Evolutionary conservation across 441 rosid species (phyloP).

Genomic region (Kokia cookei): DNA sequence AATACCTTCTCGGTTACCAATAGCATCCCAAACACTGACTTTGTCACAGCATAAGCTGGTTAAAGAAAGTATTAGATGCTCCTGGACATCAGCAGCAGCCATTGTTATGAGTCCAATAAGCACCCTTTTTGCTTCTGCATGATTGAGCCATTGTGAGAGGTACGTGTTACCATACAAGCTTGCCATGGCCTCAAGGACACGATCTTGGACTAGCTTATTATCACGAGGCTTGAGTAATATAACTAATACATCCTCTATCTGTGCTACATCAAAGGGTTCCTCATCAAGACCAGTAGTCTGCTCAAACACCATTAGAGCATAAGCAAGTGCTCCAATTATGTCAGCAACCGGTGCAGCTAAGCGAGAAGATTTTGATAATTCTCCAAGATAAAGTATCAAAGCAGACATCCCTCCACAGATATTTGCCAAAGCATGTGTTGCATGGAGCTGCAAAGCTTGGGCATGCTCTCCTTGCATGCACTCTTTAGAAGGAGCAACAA

Average conservation of each 20-base stretch:
- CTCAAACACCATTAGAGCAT: slow-evolving; percentile 70
- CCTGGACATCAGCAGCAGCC: slow-evolving; percentile 55
- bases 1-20: slow-evolving; percentile 79
- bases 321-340: slow-evolving; percentile 79
- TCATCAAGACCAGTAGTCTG: slow-evolving; percentile 28
- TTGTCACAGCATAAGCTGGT: slow-evolving; percentile 48
- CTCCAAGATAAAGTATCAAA: slow-evolving; percentile 63
- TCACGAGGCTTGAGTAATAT: slow-evolving; percentile 65
- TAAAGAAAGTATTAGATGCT: slow-evolving; percentile 52
- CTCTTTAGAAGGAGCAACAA: slow-evolving; percentile 84
- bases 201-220: slow-evolving; percentile 66
- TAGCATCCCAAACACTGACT: slow-evolving; percentile 72
- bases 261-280: slow-evolving; percentile 46
- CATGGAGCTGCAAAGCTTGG: slow-evolving; percentile 58
- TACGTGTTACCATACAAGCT: slow-evolving; percentile 65
- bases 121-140: slow-evolving; percentile 71
- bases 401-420: slow-evolving; percentile 75
- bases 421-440: slow-evolving; percentile 75
- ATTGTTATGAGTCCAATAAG: slow-evolving; percentile 67
- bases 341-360: slow-evolving; percentile 74
- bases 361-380: slow-evolving; percentile 64
- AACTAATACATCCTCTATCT: slow-evolving; percentile 58
- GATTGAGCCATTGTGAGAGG: slow-evolving; percentile 40
- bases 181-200: slow-evolving; percentile 83
- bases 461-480: slow-evolving; percentile 64